A percentile compares a stretch with the other conserved stretches of the same genome.
Evolutionary conservation across 1,139 yeast species (phyloP).

Genomic region (Geotrichum aggregatum): DNA sequence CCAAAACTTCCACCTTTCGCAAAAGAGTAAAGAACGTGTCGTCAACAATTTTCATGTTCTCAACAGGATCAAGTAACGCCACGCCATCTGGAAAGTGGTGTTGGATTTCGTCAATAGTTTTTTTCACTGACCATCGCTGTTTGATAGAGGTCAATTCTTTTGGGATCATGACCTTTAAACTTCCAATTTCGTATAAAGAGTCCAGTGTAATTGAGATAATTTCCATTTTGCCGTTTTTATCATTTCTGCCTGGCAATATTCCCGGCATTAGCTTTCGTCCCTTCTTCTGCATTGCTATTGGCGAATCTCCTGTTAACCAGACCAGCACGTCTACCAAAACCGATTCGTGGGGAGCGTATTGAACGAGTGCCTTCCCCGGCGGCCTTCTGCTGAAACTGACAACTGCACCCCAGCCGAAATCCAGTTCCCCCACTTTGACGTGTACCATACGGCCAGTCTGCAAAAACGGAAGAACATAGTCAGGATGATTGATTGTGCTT

Average conservation of each 20-base stretch:
- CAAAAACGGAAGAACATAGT: constrained; percentile 73
- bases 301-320: constrained; percentile 63
- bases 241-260: constrained; percentile 76
- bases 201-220: constrained; percentile 79
- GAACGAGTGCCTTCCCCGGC: constrained; percentile 22
- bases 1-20: constrained; percentile 76
- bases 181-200: constrained; percentile 70
- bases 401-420: constrained; percentile 93
- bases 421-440: constrained; percentile 51
- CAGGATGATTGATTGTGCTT: constrained; percentile 87
- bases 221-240: constrained; percentile 63
- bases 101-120: constrained; percentile 73
- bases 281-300: constrained; percentile 42
- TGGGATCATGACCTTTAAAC: constrained; percentile 76
- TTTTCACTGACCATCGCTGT: constrained; percentile 69
- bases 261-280: constrained; percentile 70
- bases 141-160: constrained; percentile 67
- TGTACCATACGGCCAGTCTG: constrained; percentile 85
- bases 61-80: constrained; percentile 84
- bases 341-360: constrained; percentile 74
- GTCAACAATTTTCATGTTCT: constrained; percentile 87
- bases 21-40: constrained; percentile 65
- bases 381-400: constrained; percentile 64
- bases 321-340: constrained; percentile 79
- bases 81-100: constrained; percentile 85